A percentile compares a stretch with the other conserved stretches of the same genome.
Evolutionary conservation across 441 rosid species (phyloP).

Genomic region (Mallotus repandus): DNA sequence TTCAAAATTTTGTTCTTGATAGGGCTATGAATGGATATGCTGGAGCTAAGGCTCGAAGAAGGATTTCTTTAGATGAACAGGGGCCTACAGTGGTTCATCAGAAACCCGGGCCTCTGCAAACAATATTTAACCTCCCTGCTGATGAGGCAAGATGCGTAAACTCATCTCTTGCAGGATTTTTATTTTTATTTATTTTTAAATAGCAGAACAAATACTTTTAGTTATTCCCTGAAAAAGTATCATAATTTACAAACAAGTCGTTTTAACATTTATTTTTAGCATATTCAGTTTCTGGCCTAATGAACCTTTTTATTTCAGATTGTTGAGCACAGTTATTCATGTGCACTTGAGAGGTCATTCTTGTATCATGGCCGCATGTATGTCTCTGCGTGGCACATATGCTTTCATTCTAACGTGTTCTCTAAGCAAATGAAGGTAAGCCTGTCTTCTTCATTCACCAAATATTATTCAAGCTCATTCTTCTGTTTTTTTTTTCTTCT

Average conservation of each 20-base stretch:
- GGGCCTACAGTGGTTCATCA: conserved; percentile 94
- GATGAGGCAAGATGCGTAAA: conserved; percentile 65
- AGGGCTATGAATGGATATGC: conserved; percentile 73
- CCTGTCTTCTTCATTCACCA: conserved; percentile 15
- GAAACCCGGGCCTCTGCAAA: conserved; percentile 96
- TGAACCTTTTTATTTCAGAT: conserved; percentile 50
- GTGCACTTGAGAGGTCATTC: conserved; percentile 98
- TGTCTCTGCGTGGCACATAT: conserved; percentile 97
- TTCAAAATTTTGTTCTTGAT: conserved; percentile 16
- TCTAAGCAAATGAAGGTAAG: conserved; percentile 98
- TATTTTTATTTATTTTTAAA: background rate
- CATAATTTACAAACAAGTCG: background rate
- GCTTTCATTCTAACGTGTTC: conserved; percentile 98
- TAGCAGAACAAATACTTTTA: background rate
- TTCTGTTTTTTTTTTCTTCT: conserved; percentile 9
- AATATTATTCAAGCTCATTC: conserved; percentile 5
- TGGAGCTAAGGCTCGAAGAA: conserved; percentile 70
- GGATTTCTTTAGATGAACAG: conserved; percentile 66
- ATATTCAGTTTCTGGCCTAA: conserved; percentile 26
- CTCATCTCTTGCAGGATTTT: conserved; percentile 6
- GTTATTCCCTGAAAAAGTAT: background rate
- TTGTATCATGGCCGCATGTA: conserved; percentile 97
- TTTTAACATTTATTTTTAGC: conserved; percentile 5
- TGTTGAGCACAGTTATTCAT: conserved; percentile 87
- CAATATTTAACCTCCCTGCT: conserved; percentile 82